Percentiles rank a stretch among this genome's conserved stretches.
Evolutionary conservation across 208 protist species (phyloP).

Genomic region (Angomonas ambiguus): DNA sequence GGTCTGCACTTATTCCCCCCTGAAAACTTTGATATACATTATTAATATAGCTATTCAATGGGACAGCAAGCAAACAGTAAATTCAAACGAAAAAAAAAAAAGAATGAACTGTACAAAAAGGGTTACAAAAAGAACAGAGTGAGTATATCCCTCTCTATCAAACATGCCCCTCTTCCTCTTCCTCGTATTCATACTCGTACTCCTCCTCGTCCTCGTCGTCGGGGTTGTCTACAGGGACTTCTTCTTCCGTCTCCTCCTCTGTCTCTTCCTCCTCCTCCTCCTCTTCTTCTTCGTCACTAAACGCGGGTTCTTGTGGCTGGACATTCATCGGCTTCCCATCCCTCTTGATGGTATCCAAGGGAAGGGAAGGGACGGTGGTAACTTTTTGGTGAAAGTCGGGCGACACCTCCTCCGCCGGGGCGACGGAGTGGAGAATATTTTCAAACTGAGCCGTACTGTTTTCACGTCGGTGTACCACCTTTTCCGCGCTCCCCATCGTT

Average conservation of each 20-base stretch:
- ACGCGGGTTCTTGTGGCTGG: not conserved
- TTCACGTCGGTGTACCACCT: slow-evolving; percentile 4
- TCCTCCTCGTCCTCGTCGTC: slow-evolving; percentile 9
- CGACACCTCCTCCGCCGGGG: slow-evolving; percentile 20
- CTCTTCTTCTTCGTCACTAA: slow-evolving; percentile 3
- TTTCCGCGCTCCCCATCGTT: not conserved
- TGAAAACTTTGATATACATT: no score
- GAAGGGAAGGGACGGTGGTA: not conserved
- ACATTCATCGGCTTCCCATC: not conserved
- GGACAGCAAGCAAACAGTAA: not conserved
- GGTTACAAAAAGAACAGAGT: slow-evolving; percentile 6
- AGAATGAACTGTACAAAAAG: slow-evolving; percentile 4
- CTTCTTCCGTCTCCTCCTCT: slow-evolving; percentile 25
- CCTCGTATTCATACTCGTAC: slow-evolving; percentile 9
- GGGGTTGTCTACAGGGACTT: slow-evolving; percentile 19
- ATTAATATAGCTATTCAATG: no score
- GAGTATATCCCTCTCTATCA: not conserved
- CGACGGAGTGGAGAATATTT: slow-evolving; percentile 36
- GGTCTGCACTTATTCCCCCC: no score
- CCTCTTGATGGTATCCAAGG: not conserved
- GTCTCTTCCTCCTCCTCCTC: slow-evolving; percentile 17
- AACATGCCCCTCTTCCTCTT: slow-evolving; percentile 5
- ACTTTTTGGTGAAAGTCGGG: slow-evolving; percentile 33
- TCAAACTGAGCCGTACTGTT: slow-evolving; percentile 33
- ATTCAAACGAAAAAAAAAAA: not conserved